Base-by-base conservation (phyloP, 1,139 yeast genomes). In the Nematodospora anomalae region DNA sequence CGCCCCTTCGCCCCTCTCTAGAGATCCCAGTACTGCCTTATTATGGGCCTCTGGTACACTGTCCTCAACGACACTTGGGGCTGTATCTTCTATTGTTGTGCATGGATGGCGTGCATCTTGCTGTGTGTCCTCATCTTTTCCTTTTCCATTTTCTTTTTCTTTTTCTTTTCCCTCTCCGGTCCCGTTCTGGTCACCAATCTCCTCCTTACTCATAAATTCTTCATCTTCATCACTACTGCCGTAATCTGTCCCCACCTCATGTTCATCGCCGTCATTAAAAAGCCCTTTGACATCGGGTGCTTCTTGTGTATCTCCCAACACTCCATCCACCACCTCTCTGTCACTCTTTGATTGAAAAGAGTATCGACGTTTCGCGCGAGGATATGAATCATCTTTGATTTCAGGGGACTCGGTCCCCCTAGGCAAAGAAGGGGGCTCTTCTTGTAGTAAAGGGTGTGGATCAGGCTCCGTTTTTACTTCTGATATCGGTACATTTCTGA, bases 21-120 rank as follows among this genome's bases (percentile, higher is more conserved):
- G 8, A 12, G 6, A 10, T 15, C 14, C 9, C 6, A 29, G 20
- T 24, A 4, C 20, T 8, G 11, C 30, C 15, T 15, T 26, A 10
- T 21, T 12, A 8, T 28, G 23, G n/a, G n/a, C n/a, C 7, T 30
- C 35, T 10, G 29, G 33, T 14, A 36, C 27, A 26, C 40, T 39
- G 30, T 36, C 42, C 16, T 36, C 42, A 33, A 39, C 21, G 5
- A 38, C 38, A 36, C 27, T 32, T n/a, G 39, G 23, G 7, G 35
- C 12, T 10, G 16, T 14, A 2, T 16, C 23, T 6, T n/a, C 29
- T 12, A 10, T 27, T 5, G 25, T 22, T 18, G n/a, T 23, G 16
- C 11, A 18, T n/a, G 35, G 15, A 10, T 12, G 24, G 10, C 21
- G 38, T 7, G 25, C 6, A 18, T 18, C 21, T 18, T 6, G 21